A percentile compares a stretch with the other conserved stretches of the same genome.
Evolutionary conservation across 768 basidiomycete genomes (phyloP).

Genomic region (Macrocybe gigantea): DNA sequence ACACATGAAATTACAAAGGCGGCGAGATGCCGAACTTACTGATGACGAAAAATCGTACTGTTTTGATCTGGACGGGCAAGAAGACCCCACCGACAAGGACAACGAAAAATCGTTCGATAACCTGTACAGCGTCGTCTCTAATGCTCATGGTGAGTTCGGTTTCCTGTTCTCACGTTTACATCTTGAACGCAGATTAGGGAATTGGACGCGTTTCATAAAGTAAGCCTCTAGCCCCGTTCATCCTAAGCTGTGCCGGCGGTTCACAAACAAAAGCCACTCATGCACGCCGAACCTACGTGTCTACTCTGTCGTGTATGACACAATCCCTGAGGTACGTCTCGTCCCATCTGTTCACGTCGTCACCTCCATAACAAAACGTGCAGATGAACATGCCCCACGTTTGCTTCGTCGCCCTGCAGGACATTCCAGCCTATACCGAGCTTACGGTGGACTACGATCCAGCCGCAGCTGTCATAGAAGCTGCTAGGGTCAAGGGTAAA

Average conservation of each 20-base stretch:
- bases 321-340: conserved; percentile 43
- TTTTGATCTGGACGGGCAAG: conserved; percentile 62
- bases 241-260: background rate
- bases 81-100: conserved; percentile 27
- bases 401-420: conserved; percentile 44
- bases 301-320: conserved; percentile 58
- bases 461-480: conserved; percentile 13
- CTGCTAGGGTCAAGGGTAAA: conserved; percentile 8
- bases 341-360: background rate
- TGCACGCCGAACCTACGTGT: conserved; percentile 55
- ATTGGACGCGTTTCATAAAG: conserved; percentile 78
- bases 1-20: no score
- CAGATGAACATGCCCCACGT: conserved; percentile 60
- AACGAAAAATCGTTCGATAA: conserved; percentile 12
- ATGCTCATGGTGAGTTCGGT: conserved; percentile 35
- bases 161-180: background rate
- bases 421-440: conserved; percentile 48
- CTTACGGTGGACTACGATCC: conserved; percentile 67
- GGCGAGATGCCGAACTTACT: no score
- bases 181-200: conserved; percentile 37
- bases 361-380: background rate
- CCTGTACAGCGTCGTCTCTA: conserved; percentile 52
- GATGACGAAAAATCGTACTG: conserved; percentile 38
- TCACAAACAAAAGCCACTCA: conserved; percentile 46
- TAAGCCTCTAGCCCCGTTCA: conserved; percentile 21